These are phyloP conservation scores for Lolium multiflorum DNA, from an alignment of 176 grass and related monocot species.

Conservation along the genomic window DNA sequence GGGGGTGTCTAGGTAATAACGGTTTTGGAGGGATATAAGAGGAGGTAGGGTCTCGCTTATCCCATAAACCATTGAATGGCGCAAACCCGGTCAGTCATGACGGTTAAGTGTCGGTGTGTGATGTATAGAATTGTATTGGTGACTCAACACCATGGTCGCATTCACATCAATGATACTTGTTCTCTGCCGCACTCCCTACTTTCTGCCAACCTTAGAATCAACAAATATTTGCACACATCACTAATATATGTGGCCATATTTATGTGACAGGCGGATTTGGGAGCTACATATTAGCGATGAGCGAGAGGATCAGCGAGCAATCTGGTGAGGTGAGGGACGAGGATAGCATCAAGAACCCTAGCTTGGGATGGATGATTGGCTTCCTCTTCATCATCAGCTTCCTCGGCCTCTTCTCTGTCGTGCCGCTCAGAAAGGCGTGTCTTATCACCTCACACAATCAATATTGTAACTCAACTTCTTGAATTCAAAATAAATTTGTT, in stretches of 20 bases:
- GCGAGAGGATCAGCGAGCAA: slow-evolving; percentile 44
- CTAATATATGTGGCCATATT: background rate
- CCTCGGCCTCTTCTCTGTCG: slow-evolving; percentile 59
- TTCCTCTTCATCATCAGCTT: slow-evolving; percentile 76
- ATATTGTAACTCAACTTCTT: background rate
- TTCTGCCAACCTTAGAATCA: background rate
- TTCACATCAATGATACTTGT: too few species aligned
- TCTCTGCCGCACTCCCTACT: background rate
- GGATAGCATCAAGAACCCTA: slow-evolving; percentile 53
- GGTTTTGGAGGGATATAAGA: too few species aligned
- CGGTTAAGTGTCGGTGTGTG: background rate
- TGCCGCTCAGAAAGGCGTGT: slow-evolving; percentile 59
- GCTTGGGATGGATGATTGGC: slow-evolving; percentile 60
- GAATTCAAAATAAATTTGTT: background rate
- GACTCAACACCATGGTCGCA: background rate
- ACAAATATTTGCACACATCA: background rate
- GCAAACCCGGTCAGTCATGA: too few species aligned
- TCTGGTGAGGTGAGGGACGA: slow-evolving; percentile 24
- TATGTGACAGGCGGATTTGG: slow-evolving; percentile 49
- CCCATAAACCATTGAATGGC: too few species aligned
- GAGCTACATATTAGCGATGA: slow-evolving; percentile 66
- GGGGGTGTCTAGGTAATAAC: too few species aligned
- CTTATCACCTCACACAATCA: background rate
- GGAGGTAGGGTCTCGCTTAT: too few species aligned
- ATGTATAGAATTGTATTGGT: background rate